Evolutionary conservation across 768 basidiomycete species (phyloP).

Genomic region (Serendipita sp.): DNA sequence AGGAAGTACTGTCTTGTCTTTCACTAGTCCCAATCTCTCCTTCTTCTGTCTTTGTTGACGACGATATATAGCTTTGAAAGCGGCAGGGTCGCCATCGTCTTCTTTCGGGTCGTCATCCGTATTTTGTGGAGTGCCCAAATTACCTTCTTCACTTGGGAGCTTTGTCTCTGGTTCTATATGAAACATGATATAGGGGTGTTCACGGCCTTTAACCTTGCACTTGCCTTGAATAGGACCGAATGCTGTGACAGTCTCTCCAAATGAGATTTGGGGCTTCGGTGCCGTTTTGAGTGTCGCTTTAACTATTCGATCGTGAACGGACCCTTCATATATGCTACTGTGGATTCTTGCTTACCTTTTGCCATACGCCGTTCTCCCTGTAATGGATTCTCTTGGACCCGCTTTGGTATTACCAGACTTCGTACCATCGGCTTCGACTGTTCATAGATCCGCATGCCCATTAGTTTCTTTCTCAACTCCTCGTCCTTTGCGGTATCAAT

Average conservation of each 20-base stretch:
- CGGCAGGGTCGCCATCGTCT: neutral
- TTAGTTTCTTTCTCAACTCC: neutral
- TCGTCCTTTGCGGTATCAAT: conserved; percentile 2
- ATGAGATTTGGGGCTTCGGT: neutral
- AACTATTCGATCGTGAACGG: neutral
- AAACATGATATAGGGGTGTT: too few species aligned
- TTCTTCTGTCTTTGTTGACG: neutral
- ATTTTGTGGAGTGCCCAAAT: too few species aligned
- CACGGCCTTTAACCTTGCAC: neutral
- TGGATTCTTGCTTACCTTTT: neutral
- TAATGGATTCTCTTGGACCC: neutral
- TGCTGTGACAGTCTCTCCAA: neutral
- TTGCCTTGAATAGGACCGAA: neutral
- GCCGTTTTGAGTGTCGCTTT: neutral
- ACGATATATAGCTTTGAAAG: neutral
- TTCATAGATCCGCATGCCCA: neutral
- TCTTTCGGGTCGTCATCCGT: neutral
- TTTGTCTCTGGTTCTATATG: neutral
- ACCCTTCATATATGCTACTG: neutral
- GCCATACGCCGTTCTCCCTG: neutral
- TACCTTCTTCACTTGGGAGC: too few species aligned
- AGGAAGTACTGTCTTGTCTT: neutral
- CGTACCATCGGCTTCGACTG: neutral
- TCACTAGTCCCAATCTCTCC: neutral
- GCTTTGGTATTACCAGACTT: neutral